A percentile compares a stretch with the other conserved stretches of the same genome.
Evolutionary conservation across 2,329 filamentous ascomycete species (phyloP).

Genomic region (Lachnellula suecica): DNA sequence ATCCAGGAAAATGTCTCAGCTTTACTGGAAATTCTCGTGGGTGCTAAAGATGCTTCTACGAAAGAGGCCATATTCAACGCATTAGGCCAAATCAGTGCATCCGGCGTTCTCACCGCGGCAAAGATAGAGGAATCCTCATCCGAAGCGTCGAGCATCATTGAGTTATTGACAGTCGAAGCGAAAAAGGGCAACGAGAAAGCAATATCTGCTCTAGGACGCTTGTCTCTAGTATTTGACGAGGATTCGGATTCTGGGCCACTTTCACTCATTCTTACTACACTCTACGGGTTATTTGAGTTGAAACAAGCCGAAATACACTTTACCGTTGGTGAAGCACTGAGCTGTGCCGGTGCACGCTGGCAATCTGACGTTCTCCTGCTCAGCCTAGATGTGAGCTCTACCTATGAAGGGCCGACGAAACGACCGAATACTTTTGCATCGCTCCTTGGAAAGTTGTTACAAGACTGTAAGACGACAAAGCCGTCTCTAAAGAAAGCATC

Average conservation of each 20-base stretch:
- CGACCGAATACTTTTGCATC: conserved; percentile 37
- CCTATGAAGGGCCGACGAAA: conserved; percentile 39
- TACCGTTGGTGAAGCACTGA: conserved; percentile 83
- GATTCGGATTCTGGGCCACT: conserved; percentile 42
- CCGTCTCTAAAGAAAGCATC: conserved; percentile 88
- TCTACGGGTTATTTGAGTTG: conserved; percentile 80
- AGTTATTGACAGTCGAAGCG: conserved; percentile 64
- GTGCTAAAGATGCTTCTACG: conserved; percentile 53
- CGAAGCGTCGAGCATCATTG: conserved; percentile 44
- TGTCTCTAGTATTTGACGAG: conserved; percentile 63
- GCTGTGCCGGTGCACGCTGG: conserved; percentile 78
- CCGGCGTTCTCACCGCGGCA: conserved; percentile 44
- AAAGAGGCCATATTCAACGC: conserved; percentile 56
- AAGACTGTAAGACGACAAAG: conserved; percentile 79
- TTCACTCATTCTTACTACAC: conserved; percentile 58
- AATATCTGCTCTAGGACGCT: conserved; percentile 75
- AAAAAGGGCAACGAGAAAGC: conserved; percentile 81
- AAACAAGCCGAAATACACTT: conserved; percentile 88
- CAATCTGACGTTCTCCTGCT: conserved; percentile 75
- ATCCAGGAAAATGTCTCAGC: conserved; percentile 42
- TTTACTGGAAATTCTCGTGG: conserved; percentile 51
- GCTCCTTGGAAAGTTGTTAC: conserved; percentile 68
- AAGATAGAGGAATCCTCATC: conserved; percentile 21
- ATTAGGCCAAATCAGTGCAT: conserved; percentile 61
- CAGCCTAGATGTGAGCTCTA: conserved; percentile 70